Conservation (phyloP, 495 filamentous ascomycete genomes). For the Stereocaulon alpinum region DNA sequence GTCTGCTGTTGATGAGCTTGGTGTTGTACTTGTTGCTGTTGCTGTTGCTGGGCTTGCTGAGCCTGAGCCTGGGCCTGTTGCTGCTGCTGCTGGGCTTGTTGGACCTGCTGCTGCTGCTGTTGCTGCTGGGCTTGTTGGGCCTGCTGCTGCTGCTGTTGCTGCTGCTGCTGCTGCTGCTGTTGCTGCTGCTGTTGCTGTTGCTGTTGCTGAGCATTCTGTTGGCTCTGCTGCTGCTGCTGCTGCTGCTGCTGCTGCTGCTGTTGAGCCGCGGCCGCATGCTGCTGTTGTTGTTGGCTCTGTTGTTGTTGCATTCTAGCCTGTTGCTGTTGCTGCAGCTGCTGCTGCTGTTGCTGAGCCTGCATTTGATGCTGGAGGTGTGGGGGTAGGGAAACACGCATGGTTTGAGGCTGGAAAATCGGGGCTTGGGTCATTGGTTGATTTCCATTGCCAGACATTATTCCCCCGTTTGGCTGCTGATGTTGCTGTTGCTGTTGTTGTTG, state of each 20-base stretch:
- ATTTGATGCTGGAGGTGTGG: slow-evolving; percentile 22
- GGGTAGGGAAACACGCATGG: slow-evolving; percentile 18
- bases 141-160: slow-evolving; percentile 29
- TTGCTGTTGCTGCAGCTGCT: slow-evolving; percentile 32
- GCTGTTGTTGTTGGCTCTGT: slow-evolving; percentile 23
- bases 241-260: slow-evolving; percentile 23
- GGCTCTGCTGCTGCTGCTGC: slow-evolving; percentile 25
- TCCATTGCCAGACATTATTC: slow-evolving; percentile 27
- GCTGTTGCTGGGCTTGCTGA: slow-evolving; percentile 32
- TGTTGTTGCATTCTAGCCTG: slow-evolving; percentile 28
- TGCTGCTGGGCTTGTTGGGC: slow-evolving; percentile 30
- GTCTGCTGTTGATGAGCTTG: slow-evolving; percentile 26
- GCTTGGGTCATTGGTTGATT: neutral
- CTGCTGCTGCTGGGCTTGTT: slow-evolving; percentile 28
- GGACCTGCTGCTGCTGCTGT: slow-evolving; percentile 16
- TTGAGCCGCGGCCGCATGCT: slow-evolving; percentile 23
- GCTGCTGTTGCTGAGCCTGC: slow-evolving; percentile 31
- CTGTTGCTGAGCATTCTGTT: slow-evolving; percentile 31
- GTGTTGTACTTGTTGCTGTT: slow-evolving; percentile 25
- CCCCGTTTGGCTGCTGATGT: slow-evolving; percentile 26
- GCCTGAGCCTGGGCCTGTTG: slow-evolving; percentile 31
- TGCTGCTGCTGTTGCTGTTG: slow-evolving; percentile 31
- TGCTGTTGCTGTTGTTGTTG: slow-evolving; percentile 35
- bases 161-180: slow-evolving; percentile 17
- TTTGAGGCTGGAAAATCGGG: neutral